Conservation (phyloP, 2,329 filamentous ascomycete genomes). For the Hypoxylon sp. region DNA sequence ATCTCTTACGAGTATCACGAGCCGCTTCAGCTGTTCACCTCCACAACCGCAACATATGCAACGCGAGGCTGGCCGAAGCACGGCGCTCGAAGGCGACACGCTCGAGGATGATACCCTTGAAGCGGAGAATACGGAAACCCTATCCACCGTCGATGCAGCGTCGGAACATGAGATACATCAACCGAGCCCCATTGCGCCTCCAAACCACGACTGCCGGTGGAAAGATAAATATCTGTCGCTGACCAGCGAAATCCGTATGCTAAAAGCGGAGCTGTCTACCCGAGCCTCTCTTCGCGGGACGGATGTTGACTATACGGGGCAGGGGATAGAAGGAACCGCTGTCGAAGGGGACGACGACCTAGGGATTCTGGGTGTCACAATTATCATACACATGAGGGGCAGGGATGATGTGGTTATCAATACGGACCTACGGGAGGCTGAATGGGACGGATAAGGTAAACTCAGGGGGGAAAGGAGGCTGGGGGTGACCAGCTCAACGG, state of each 20-base stretch:
- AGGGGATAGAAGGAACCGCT: slow-evolving; percentile 26
- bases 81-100: slow-evolving; percentile 3
- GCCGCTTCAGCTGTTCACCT: slow-evolving; percentile 15
- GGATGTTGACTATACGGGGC: slow-evolving; percentile 31
- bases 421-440: slow-evolving; percentile 51
- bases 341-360: slow-evolving; percentile 47
- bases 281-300: slow-evolving; percentile 25
- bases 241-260: slow-evolving; percentile 51
- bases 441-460: background rate
- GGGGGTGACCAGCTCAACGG: background rate
- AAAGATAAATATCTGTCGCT: slow-evolving; percentile 52
- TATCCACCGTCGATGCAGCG: background rate
- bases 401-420: slow-evolving; percentile 62
- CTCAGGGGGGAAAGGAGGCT: background rate
- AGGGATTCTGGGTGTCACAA: slow-evolving; percentile 58
- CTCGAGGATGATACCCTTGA: background rate
- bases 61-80: slow-evolving; percentile 2
- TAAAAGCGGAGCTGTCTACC: slow-evolving; percentile 51
- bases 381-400: slow-evolving; percentile 58
- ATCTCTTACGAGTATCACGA: slow-evolving; percentile 5
- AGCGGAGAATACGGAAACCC: background rate
- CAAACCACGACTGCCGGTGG: slow-evolving; percentile 54
- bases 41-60: slow-evolving; percentile 24
- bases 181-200: slow-evolving; percentile 48
- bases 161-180: slow-evolving; percentile 43